A percentile compares a stretch with the other conserved stretches of the same genome.
phyloP scores from a whole-genome alignment of 768 basidiomycete genomes.

The Leucosporidium yakuticum region DNA sequence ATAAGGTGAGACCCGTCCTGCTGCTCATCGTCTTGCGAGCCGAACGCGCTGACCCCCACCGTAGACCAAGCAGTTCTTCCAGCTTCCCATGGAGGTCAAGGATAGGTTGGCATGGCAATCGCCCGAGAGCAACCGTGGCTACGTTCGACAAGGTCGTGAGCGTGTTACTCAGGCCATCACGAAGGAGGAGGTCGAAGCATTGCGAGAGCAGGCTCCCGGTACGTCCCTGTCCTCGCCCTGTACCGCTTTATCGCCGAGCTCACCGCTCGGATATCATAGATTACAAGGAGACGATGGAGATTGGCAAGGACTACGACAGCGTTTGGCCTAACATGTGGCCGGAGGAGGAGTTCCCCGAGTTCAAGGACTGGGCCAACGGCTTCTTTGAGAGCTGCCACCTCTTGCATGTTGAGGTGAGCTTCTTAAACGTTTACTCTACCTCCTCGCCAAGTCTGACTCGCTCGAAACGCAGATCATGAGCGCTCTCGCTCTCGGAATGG shows the following conservation, averaged over 20 bases:
- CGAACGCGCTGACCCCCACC: background rate
- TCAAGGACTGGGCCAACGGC: conserved; percentile 64
- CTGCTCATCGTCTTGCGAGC: conserved; percentile 7
- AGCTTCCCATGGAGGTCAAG: conserved; percentile 55
- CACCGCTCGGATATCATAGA: background rate
- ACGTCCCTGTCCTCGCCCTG: conserved; percentile 51
- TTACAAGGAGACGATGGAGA: conserved; percentile 68
- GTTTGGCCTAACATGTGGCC: conserved; percentile 65
- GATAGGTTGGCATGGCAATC: conserved; percentile 64
- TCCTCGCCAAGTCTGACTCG: conserved; percentile 60
- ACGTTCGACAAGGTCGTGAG: conserved; percentile 73
- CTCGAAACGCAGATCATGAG: conserved; percentile 73
- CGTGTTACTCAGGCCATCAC: conserved; percentile 45
- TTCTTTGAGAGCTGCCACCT: conserved; percentile 59
- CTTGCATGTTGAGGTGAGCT: background rate
- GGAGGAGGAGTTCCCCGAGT: conserved; percentile 59
- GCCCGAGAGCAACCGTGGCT: conserved; percentile 59
- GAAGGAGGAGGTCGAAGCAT: conserved; percentile 60
- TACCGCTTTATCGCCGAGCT: background rate
- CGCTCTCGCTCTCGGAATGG: conserved; percentile 74
- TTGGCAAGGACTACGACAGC: conserved; percentile 72
- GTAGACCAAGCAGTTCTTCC: conserved; percentile 73
- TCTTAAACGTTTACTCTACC: conserved; percentile 15
- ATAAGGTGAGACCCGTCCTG: conserved; percentile 57
- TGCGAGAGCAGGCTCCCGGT: conserved; percentile 67